Percentiles rank a stretch among this genome's conserved stretches.
These are phyloP conservation scores for Volvariella volvacea DNA, from an alignment of 1,284 basidiomycete species.

Conservation along the genomic window DNA sequence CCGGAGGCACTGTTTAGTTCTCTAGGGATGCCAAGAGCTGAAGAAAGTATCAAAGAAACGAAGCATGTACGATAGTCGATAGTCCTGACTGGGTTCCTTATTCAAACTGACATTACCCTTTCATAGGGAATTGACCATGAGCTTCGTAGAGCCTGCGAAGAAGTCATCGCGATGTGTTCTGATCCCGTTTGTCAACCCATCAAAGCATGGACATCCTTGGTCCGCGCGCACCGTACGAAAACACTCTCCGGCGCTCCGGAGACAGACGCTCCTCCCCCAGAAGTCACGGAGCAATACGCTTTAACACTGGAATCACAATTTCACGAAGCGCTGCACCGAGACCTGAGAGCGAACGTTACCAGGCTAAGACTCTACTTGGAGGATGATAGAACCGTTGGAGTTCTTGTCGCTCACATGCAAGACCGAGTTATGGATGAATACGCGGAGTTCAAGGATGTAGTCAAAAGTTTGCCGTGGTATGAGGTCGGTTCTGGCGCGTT, in stretches of 20 bases:
- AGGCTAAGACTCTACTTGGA: constrained; percentile 71
- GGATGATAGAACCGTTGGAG: constrained; percentile 69
- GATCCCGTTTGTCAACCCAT: constrained; percentile 46
- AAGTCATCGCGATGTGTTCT: constrained; percentile 65
- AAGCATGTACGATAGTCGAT: constrained; percentile 46
- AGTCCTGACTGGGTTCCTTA: constrained; percentile 5
- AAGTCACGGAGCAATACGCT: constrained; percentile 29
- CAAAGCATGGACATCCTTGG: constrained; percentile 38
- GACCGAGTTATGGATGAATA: constrained; percentile 72
- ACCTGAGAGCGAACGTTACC: constrained; percentile 48
- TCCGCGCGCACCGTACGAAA: constrained; percentile 6
- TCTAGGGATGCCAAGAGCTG: constrained; percentile 51
- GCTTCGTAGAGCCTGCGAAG: constrained; percentile 77
- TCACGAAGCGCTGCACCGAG: constrained; percentile 41
- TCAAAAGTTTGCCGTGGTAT: constrained; percentile 9
- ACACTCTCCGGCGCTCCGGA: constrained; percentile 1
- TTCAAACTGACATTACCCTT: neutral
- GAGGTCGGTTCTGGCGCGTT: constrained; percentile 6
- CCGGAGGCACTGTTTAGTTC: constrained; percentile 62
- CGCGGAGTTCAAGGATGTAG: constrained; percentile 53
- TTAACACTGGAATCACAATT: constrained; percentile 51
- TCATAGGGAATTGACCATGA: constrained; percentile 76
- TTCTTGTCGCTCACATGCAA: constrained; percentile 71
- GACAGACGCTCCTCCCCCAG: constrained; percentile 4
- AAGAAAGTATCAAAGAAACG: constrained; percentile 52